These are phyloP conservation scores for Lactarius sanguifluus DNA, from an alignment of 768 basidiomycete species.

Conservation along the genomic window DNA sequence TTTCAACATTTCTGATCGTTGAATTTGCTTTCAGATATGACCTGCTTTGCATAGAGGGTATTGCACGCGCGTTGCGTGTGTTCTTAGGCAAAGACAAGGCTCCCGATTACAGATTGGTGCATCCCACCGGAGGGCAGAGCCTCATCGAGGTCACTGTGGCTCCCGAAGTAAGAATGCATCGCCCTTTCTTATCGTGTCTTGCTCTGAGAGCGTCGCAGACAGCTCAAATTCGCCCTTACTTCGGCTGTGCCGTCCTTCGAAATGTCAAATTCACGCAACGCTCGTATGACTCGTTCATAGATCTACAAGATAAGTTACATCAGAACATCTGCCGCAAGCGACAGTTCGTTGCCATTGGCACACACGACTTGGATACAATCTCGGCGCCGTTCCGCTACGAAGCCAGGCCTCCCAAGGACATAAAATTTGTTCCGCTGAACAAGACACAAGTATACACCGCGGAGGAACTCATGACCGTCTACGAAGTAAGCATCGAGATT, in stretches of 20 bases:
- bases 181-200: neutral
- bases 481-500: slow-evolving; percentile 62
- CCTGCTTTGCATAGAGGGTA: slow-evolving; percentile 94
- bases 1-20: neutral
- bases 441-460: slow-evolving; percentile 80
- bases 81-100: slow-evolving; percentile 72
- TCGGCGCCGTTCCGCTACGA: slow-evolving; percentile 86
- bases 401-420: slow-evolving; percentile 76
- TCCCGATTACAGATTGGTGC: slow-evolving; percentile 71
- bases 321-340: slow-evolving; percentile 91
- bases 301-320: slow-evolving; percentile 98
- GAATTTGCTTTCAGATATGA: slow-evolving; percentile 69
- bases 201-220: slow-evolving; percentile 48
- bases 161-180: slow-evolving; percentile 61
- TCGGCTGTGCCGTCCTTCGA: slow-evolving; percentile 88
- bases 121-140: slow-evolving; percentile 66
- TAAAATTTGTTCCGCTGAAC: slow-evolving; percentile 87
- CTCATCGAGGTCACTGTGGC: slow-evolving; percentile 67
- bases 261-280: slow-evolving; percentile 84
- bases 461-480: slow-evolving; percentile 88
- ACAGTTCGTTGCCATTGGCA: slow-evolving; percentile 93
- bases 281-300: slow-evolving; percentile 96
- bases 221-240: slow-evolving; percentile 80
- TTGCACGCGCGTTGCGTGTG: slow-evolving; percentile 78
- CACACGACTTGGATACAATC: slow-evolving; percentile 93